Evolutionary conservation across 176 grass and related monocot species (phyloP).

Genomic region (Stipa capillata): DNA sequence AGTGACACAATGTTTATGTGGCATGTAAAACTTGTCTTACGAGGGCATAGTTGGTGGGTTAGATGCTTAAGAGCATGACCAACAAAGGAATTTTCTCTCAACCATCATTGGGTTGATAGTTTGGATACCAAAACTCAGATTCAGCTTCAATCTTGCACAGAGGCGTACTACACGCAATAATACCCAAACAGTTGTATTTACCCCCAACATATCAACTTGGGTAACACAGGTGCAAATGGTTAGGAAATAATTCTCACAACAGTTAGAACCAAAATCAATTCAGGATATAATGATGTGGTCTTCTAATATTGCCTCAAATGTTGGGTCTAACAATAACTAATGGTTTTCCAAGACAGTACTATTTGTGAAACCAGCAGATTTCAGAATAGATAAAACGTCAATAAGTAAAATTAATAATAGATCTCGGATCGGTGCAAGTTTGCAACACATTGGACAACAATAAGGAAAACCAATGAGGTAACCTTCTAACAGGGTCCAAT

Average conservation of each 20-base stretch:
- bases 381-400: background rate
- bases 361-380: background rate
- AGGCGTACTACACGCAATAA: background rate
- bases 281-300: too few relatives aligned
- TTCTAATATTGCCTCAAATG: too few relatives aligned
- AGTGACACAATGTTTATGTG: background rate
- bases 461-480: background rate
- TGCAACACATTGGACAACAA: background rate
- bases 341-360: background rate
- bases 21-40: background rate
- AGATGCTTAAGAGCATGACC: background rate
- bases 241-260: background rate
- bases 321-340: background rate
- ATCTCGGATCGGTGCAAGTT: background rate
- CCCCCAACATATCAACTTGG: background rate
- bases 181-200: background rate
- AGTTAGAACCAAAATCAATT: background rate
- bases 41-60: background rate
- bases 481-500: background rate
- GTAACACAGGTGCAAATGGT: background rate
- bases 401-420: background rate
- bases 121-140: constrained; percentile 11
- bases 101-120: background rate
- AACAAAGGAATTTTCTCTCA: background rate
- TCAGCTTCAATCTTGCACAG: background rate